A percentile compares a stretch with the other conserved stretches of the same genome.
Evolutionary conservation across 1,284 basidiomycete species (phyloP).

Genomic region (Anthracocystis setariae): DNA sequence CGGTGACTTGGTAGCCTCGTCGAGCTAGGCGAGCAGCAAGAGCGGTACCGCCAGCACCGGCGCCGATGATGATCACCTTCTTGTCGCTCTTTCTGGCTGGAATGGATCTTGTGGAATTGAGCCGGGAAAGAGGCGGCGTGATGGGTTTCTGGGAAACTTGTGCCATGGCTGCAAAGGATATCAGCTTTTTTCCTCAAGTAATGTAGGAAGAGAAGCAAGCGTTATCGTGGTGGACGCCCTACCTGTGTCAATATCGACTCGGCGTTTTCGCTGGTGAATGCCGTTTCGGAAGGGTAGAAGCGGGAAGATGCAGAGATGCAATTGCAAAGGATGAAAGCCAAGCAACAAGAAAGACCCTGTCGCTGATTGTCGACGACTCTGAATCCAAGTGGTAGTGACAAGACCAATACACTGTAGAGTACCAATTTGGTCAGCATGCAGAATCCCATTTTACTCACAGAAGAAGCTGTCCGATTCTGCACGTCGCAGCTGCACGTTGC

Average conservation of each 20-base stretch:
- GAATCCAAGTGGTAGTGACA: neutral
- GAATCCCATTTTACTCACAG: too few species aligned
- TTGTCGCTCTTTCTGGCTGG: constrained; percentile 26
- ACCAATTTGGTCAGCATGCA: constrained; percentile 7
- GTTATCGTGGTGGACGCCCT: too few species aligned
- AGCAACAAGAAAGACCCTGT: neutral
- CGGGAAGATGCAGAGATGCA: neutral
- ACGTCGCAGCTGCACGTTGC: constrained; percentile 2
- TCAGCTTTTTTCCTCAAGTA: too few species aligned
- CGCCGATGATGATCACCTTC: constrained; percentile 68
- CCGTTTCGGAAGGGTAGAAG: too few species aligned
- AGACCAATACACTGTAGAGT: too few species aligned
- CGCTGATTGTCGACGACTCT: neutral
- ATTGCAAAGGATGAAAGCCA: neutral
- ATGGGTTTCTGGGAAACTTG: neutral
- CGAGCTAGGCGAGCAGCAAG: constrained; percentile 70
- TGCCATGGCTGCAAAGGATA: neutral
- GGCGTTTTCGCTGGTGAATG: too few species aligned
- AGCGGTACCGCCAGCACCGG: constrained; percentile 71
- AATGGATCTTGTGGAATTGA: constrained; percentile 10
- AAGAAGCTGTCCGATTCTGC: too few species aligned
- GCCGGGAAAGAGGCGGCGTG: constrained; percentile 21
- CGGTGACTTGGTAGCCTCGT: constrained; percentile 70
- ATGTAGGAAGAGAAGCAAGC: neutral
- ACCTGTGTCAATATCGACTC: too few species aligned